phyloP scores from a whole-genome alignment of 495 filamentous ascomycete genomes.

The Friedmanniomyces endolithicus region DNA sequence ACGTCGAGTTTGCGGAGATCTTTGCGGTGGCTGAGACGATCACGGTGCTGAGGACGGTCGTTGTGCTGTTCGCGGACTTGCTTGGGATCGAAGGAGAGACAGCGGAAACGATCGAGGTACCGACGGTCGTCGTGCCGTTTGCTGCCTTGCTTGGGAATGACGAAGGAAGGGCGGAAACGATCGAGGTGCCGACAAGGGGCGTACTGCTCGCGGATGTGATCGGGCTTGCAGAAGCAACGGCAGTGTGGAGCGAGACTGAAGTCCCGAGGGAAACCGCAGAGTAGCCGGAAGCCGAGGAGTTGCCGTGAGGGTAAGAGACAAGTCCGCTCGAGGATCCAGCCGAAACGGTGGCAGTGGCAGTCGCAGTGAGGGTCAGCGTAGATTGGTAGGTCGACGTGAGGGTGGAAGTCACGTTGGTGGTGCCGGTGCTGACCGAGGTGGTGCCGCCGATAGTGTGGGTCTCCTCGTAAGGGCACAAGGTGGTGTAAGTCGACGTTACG shows the following conservation, averaged over 20 bases:
- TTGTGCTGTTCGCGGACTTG: background rate
- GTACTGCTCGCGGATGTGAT: background rate
- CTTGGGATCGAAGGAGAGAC: background rate
- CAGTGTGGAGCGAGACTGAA: background rate
- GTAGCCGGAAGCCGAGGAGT: background rate
- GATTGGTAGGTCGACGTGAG: background rate
- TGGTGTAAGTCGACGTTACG: background rate
- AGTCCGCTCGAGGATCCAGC: too few relatives aligned
- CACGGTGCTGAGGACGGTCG: background rate
- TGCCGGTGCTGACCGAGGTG: background rate
- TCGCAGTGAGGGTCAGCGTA: background rate
- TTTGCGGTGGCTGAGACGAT: background rate
- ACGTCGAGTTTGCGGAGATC: background rate
- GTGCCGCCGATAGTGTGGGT: background rate
- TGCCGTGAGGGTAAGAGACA: background rate
- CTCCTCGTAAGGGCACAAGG: background rate
- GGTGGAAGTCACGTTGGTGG: background rate
- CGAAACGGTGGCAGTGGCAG: background rate
- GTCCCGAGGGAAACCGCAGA: background rate
- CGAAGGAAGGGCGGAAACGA: background rate
- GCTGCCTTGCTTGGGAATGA: background rate
- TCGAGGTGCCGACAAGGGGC: too few relatives aligned
- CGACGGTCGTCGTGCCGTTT: background rate
- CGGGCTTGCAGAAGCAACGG: background rate
- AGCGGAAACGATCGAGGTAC: background rate